Percentiles rank a stretch among this genome's conserved stretches.
Conservation (phyloP, 1,284 basidiomycete species). For the Tylopilus sp. region DNA sequence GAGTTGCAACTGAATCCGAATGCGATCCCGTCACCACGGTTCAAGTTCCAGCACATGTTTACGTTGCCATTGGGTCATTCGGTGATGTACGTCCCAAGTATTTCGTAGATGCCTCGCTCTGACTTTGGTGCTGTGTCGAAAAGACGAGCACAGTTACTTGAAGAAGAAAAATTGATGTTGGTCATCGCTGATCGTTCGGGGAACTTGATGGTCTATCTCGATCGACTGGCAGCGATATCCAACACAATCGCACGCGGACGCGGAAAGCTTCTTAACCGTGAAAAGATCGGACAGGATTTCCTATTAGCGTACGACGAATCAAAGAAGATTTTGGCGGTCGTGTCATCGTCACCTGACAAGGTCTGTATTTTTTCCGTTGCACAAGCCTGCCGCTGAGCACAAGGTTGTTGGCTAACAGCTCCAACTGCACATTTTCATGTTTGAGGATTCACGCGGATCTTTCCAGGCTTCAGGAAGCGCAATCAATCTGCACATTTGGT, state of each 20-base stretch:
- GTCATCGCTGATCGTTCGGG: constrained; percentile 49
- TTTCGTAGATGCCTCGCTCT: not conserved
- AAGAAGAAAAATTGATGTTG: constrained; percentile 53
- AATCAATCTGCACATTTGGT: constrained; percentile 58
- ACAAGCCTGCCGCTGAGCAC: not conserved
- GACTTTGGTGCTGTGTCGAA: not conserved
- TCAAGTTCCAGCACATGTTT: constrained; percentile 44
- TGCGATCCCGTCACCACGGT: constrained; percentile 51
- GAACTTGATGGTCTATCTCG: constrained; percentile 53
- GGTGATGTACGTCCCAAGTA: constrained; percentile 47
- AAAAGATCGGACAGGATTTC: constrained; percentile 57
- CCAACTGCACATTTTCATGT: constrained; percentile 55
- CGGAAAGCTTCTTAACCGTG: constrained; percentile 51
- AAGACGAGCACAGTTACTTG: constrained; percentile 52
- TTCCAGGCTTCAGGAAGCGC: constrained; percentile 48
- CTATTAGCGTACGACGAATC: constrained; percentile 62
- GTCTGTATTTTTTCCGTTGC: constrained; percentile 34
- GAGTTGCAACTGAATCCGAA: constrained; percentile 49
- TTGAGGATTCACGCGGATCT: constrained; percentile 52
- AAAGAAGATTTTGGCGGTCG: constrained; percentile 58
- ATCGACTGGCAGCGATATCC: constrained; percentile 44
- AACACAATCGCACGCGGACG: constrained; percentile 38
- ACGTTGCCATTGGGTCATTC: constrained; percentile 44
- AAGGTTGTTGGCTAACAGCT: constrained; percentile 35
- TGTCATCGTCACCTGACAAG: constrained; percentile 49